These are phyloP conservation scores for Botrytis tulipae DNA, from an alignment of 2,329 filamentous ascomycete species.

Conservation along the genomic window DNA sequence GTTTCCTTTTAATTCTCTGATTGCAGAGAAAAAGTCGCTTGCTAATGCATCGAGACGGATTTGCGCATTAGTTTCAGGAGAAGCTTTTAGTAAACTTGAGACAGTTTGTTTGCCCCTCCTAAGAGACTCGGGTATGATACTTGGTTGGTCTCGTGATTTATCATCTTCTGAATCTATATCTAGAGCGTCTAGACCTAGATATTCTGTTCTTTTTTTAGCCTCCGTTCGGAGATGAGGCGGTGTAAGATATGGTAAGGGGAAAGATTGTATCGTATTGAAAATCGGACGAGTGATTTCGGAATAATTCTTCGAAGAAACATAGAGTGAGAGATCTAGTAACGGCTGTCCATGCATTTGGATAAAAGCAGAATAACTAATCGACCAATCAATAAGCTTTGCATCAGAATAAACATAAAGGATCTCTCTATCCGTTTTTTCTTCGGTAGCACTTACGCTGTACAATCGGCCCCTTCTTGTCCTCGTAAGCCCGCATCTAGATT, in stretches of 20 bases:
- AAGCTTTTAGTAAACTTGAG: slow-evolving; percentile 56
- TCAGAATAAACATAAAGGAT: neutral
- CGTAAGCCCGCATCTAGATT: slow-evolving; percentile 46
- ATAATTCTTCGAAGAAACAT: slow-evolving; percentile 89
- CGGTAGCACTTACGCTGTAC: slow-evolving; percentile 45
- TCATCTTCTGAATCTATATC: slow-evolving; percentile 55
- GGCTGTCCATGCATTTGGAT: slow-evolving; percentile 71
- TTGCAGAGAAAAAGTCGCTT: slow-evolving; percentile 66
- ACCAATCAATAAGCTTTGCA: slow-evolving; percentile 12
- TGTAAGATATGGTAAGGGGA: slow-evolving; percentile 84
- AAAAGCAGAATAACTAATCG: slow-evolving; percentile 61
- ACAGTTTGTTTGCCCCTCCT: slow-evolving; percentile 47
- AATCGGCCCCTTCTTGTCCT: slow-evolving; percentile 47
- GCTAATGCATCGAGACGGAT: slow-evolving; percentile 76
- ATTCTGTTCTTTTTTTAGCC: slow-evolving; percentile 67
- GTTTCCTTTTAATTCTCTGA: slow-evolving; percentile 60
- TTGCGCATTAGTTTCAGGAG: slow-evolving; percentile 66
- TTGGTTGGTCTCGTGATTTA: slow-evolving; percentile 33
- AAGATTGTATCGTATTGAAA: slow-evolving; percentile 76
- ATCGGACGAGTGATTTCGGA: slow-evolving; percentile 71
- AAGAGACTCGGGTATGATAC: slow-evolving; percentile 39
- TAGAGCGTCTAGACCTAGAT: slow-evolving; percentile 66
- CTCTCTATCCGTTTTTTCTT: neutral
- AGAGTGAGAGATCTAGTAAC: slow-evolving; percentile 82
- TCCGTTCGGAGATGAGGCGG: slow-evolving; percentile 69